phyloP scores from a whole-genome alignment of 306 rosid species.

The Benincasa hispida region DNA sequence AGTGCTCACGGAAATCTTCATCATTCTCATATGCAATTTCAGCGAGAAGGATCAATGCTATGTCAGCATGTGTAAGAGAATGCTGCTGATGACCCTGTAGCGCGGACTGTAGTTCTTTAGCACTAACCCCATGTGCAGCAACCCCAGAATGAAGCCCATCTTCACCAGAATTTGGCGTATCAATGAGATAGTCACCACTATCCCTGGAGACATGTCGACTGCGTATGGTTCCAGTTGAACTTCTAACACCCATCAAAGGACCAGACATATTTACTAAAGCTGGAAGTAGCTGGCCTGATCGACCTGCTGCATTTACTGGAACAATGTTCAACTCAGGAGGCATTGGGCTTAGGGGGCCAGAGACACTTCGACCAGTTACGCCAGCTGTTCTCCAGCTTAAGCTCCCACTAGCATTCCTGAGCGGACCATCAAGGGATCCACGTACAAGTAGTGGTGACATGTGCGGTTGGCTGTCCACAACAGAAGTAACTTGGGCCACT shows the following conservation, averaged over 20 bases:
- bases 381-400: constrained; percentile 97
- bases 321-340: constrained; percentile 86
- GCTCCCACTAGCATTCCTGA: constrained; percentile 96
- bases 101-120: constrained; percentile 96
- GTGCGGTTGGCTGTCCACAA: constrained; percentile 89
- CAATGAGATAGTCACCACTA: constrained; percentile 95
- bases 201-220: constrained; percentile 98
- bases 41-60: constrained; percentile 93
- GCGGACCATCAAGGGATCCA: constrained; percentile 96
- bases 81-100: constrained; percentile 99
- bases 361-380: constrained; percentile 89
- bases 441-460: constrained; percentile 99
- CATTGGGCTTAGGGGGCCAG: constrained; percentile 96
- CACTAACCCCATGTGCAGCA: constrained; percentile 60
- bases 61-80: constrained; percentile 94
- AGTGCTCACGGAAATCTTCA: constrained; percentile 97
- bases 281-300: constrained; percentile 96
- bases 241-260: constrained; percentile 96
- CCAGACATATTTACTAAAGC: constrained; percentile 94
- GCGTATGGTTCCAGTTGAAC: constrained; percentile 89
- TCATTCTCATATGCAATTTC: constrained; percentile 98
- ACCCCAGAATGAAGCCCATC: constrained; percentile 61
- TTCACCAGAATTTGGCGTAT: constrained; percentile 98
- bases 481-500: constrained; percentile 73
- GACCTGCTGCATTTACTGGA: constrained; percentile 72